Base-by-base conservation (phyloP, 257 asterid genomes). In the Solanum microdontum region DNA sequence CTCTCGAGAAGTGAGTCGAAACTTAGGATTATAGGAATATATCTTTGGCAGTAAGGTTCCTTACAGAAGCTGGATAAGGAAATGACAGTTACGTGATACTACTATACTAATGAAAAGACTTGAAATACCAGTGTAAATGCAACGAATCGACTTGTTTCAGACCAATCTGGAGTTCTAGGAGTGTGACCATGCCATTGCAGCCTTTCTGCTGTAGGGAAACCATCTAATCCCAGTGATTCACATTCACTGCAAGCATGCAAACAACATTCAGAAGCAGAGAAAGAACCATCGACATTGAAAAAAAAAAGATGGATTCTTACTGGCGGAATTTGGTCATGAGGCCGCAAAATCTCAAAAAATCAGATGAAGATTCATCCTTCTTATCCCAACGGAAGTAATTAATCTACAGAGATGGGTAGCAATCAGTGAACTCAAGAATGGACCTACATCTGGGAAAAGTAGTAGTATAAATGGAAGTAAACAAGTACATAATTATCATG, bases 351-450 rank as follows among this genome's bases (percentile, higher is more conserved):
- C 98, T 93, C 87, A 97, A 92, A 90, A 94, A 94, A 64, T 94
- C 95, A 68, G 95, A 88, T 74, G 97, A 93, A 55, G 93, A 90
- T 87, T 94, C 98, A 77, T 94, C 98, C 95, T 94, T 92, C 91
- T 94, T 94, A 91, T 97, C 99, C 98, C 99, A 97, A 84, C 95
- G 91, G 84, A 97, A 97, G 93, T 95, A 97, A 92, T 95, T 97
- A 82, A 94, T 92, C 99, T 96, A 94, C 91, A 92, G 79, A 82
- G 89, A 90, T 88, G 58, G 70, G 28, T 83, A 24, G 86, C 28
- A 21, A 60, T 40, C 39, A 43, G 83, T 43, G 69, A 48, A 60
- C 39, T 21, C 34, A 40, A 36, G 32, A 51, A 23, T 36, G 62
- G 45, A 82, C 24, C 28, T 32, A 72, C 32, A 83, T 39, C 84